Base-by-base conservation (phyloP, 2,329 filamentous ascomycete genomes). In the Ophiostoma novo-ulmi region DNA sequence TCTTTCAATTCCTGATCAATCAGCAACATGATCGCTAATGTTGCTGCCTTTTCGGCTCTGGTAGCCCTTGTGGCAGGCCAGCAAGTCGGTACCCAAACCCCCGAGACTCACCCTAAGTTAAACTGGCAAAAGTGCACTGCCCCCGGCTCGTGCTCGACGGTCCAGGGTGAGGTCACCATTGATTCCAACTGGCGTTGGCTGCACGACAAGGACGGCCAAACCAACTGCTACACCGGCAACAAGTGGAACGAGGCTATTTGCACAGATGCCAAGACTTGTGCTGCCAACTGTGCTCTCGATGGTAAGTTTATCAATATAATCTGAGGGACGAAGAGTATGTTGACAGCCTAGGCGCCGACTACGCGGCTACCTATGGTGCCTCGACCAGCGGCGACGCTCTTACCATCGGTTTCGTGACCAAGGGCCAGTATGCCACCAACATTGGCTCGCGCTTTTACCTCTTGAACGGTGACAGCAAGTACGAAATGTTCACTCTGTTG, bases 121-220 rank as follows among this genome's bases (percentile, higher is more conserved):
- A 83, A 80, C 68, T 85, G 82, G 81, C 79, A 85, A 74, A 81
- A 80, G 73, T 88, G 85, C 76, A 81, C 83, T 36, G 77, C 78
- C 22, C 76, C 76, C 64, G 81, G 82, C 69, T 79, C 79, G 41
- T 87, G 85, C 77, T 82, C 81, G 2, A 81, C 79, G 26, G 79
- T 82, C 70, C 78, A 77, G 68, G 84, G 82, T 39, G 82, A 82
- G 68, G 79, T 88, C 68, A 82, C 83, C 48, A 77, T 87, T 73
- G 85, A 88, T 75, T 75, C 84, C 73, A 87, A 87, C 79, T 88
- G 85, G 85, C 82, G 85, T 70, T 87, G 85, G 85, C 77, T 86
- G 68, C 84, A 87, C 77, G 78, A 79, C 44, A 81, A 78, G 58
- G 75, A 75, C 36, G 81, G 81, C 63, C 83, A 80, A 74, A 81